Base-by-base conservation (phyloP, 1,284 basidiomycete species). In the Vanrija sp. region DNA sequence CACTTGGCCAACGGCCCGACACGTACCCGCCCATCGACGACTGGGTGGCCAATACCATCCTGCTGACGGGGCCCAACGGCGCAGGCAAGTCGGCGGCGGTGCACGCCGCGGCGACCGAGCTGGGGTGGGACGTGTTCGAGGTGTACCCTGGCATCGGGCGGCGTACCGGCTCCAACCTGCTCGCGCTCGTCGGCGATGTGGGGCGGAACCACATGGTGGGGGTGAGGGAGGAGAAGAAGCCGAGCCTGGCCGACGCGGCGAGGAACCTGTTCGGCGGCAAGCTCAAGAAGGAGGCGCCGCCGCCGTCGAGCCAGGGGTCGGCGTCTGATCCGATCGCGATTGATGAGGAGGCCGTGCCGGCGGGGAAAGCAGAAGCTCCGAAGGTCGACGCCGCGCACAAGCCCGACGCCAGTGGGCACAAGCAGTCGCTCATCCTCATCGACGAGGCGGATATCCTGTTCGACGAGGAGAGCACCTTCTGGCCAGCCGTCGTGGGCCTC, bases 361-460 rank as follows among this genome's bases (percentile, higher is more conserved):
- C 20, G n/a, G 14, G 19, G 12, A n/a, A 23, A 38, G 6, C 31
- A 3, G 37, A 38, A 14, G 24, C 52, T 0, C 37, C 36, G 20
- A 16, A 18, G 14, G 23, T 16, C 19, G 41, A 36, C 20, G 14
- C 27, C 23, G 24, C 38, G 12, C 20, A 48, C 19, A 23, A 23
- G 35, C n/a, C n/a, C n/a, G n/a, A 19, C 12, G 15, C 6, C 18
- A 24, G n/a, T 9, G 15, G 27, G 23, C 47, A 46, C 46, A 80
- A 83, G 44, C 95, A 99, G 75, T 94, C 90, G 1, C 75, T 96
- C 45, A 89, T 98, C 62, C 79, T 99, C 31, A 78, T 99, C n/a
- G 96, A 99, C 73, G 96, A 98, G 71, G 95, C 90, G 8, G 96
- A 99, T 72, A 83, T 98, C 37, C 77, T 98, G 39, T 98, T 86